These are phyloP conservation scores for Fraxinus greggii DNA, from an alignment of 305 asterid species.

Conservation along the genomic window DNA sequence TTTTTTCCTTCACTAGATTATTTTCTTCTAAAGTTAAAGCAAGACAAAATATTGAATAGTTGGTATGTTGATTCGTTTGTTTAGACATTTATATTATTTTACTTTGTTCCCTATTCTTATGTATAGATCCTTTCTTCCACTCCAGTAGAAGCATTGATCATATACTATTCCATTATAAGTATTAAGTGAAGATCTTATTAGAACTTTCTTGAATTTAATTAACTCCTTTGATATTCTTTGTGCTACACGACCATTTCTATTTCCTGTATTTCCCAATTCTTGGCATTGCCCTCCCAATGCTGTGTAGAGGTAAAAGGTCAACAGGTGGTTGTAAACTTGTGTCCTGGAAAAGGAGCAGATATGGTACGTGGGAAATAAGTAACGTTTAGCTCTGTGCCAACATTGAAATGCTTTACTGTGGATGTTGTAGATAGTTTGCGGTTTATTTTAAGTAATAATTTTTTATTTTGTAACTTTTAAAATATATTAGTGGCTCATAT, in stretches of 20 bases:
- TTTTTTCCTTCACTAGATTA: neutral
- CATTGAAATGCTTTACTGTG: neutral
- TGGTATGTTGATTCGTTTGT: neutral
- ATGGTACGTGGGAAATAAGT: neutral
- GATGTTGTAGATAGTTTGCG: neutral
- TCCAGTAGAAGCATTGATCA: neutral
- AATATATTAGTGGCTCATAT: neutral
- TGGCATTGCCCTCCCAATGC: neutral
- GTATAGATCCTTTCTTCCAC: neutral
- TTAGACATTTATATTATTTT: neutral
- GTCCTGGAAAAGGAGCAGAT: neutral
- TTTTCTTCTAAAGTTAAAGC: neutral
- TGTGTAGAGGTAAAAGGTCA: neutral
- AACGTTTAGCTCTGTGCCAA: neutral
- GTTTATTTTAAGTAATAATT: neutral
- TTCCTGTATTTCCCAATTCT: neutral
- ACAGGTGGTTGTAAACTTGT: neutral
- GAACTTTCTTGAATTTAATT: neutral
- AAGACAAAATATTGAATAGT: neutral
- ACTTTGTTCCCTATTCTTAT: neutral
- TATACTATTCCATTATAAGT: neutral
- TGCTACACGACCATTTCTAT: neutral
- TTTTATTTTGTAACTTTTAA: neutral
- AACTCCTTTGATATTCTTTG: neutral
- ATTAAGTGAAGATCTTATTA: neutral